Base-by-base conservation (phyloP, 2,329 filamentous ascomycete species). In the Monilinia polystroma region DNA sequence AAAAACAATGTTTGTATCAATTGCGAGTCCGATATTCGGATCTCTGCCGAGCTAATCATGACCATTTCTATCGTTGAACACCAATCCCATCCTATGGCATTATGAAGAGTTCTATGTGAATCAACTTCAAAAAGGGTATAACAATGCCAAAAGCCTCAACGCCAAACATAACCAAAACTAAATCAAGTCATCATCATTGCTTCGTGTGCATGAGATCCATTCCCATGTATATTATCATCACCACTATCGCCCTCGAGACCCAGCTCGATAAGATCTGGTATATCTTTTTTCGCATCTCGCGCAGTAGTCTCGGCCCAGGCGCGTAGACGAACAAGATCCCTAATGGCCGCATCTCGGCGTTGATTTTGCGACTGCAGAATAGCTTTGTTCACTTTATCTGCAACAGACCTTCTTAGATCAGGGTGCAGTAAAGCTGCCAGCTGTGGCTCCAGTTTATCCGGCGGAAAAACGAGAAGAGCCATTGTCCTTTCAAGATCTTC, bases 401-500 rank as follows among this genome's bases (percentile, higher is more conserved):
- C 95, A n/a, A 97, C 93, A 54, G 89, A 86, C 72, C 89, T 87
- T 69, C 95, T 88, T 55, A 98, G 83, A 58, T 87, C 85, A 2
- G 93, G 91, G 71, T 96, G 85, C 23, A 99, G 81, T 38, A 99
- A 82, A 57, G 87, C 86, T 49, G 89, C 87, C 43, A 97, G 82
- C 59, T 91, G 87, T 2, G 91, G 88, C 55, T 91, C 87, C 49
- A 97, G 84, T 63, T 87, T 89, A 64, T 95, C 90, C n/a, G 87
- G 84, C 0, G 92, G 88, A 73, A 97, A 97, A 54, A 99, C 90
- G 51, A 99, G 82, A 52, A 99, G 84, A 0, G 92, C 90, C 89
- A 99, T 97, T 0, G 95, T 97, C 76, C 89, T 87, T 78, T 99
- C 95, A 14, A 99, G 83, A 69, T 96, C 93, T 70, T 90, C 86